phyloP scores from a whole-genome alignment of 2,329 filamentous ascomycete species.

The Cladosporium austrohemisphaericum region DNA sequence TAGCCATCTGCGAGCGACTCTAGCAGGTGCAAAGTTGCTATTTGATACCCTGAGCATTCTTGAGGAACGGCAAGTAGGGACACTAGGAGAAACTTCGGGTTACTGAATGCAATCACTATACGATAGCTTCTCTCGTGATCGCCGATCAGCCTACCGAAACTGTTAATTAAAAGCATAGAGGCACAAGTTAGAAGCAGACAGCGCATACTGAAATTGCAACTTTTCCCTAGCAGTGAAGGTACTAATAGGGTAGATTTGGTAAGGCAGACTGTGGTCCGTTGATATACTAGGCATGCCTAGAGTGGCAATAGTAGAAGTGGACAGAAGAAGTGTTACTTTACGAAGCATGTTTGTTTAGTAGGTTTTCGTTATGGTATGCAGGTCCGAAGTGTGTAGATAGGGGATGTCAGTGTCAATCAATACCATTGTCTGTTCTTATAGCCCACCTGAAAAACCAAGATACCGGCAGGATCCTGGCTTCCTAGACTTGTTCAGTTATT shows the following conservation, averaged over 20 bases:
- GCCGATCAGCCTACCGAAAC: background rate
- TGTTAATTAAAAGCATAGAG: background rate
- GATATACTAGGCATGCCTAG: background rate
- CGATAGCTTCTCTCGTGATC: background rate
- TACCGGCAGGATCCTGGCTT: too few relatives aligned
- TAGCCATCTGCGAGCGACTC: background rate
- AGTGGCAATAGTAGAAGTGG: background rate
- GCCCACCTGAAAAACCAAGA: too few relatives aligned
- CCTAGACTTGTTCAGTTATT: too few relatives aligned
- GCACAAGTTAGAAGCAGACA: background rate
- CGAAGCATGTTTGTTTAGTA: background rate
- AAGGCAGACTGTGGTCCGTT: background rate
- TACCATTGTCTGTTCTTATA: too few relatives aligned
- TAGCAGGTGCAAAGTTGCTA: background rate
- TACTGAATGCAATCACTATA: background rate
- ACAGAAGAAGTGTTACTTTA: background rate
- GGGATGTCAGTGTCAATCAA: too few relatives aligned
- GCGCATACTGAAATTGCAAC: background rate
- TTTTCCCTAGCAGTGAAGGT: background rate
- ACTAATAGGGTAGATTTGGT: background rate
- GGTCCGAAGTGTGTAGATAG: too few relatives aligned
- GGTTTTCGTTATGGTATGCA: too few relatives aligned
- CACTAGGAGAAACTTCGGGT: constrained; percentile 1
- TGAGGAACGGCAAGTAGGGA: background rate
- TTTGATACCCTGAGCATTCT: background rate